Conservation (phyloP, 108 stramenopile species). For the Cylindrotheca closterium region DNA sequence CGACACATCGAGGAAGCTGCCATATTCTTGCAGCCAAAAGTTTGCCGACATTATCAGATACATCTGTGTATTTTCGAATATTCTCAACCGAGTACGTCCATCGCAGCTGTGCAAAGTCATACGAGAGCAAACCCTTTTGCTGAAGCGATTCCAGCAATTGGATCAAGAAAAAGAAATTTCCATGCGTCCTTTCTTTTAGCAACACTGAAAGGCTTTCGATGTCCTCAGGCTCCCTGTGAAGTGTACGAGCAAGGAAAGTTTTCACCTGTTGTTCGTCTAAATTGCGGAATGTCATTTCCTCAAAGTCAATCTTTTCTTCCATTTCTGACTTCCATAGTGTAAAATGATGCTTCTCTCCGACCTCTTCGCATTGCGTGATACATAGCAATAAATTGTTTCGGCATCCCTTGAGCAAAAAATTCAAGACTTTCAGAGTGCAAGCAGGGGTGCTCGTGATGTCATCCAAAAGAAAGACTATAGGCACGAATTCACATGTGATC, state of each 20-base stretch:
- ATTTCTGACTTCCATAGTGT: neutral
- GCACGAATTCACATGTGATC: neutral
- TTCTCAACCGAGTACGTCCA: neutral
- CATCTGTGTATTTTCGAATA: neutral
- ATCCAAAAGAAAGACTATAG: neutral
- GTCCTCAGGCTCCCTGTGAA: neutral
- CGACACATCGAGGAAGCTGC: slow-evolving; percentile 2
- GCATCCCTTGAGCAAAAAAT: neutral
- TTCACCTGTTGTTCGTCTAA: neutral
- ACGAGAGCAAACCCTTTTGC: neutral
- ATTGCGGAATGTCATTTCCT: neutral
- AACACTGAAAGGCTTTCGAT: slow-evolving; percentile 1
- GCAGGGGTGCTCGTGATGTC: neutral
- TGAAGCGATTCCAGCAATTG: neutral
- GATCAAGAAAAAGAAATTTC: slow-evolving; percentile 7
- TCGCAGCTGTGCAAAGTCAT: neutral
- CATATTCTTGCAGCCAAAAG: neutral
- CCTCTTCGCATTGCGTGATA: neutral
- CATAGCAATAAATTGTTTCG: neutral
- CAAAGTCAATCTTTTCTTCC: neutral
- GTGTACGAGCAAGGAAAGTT: neutral
- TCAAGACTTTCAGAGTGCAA: neutral
- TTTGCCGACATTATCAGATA: slow-evolving; percentile 3
- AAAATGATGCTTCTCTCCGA: neutral
- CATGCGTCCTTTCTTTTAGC: slow-evolving; percentile 3